A percentile compares a stretch with the other conserved stretches of the same genome.
These are phyloP conservation scores for Pisolithus thermaeus DNA, from an alignment of 1,284 basidiomycete genomes.

Conservation along the genomic window DNA sequence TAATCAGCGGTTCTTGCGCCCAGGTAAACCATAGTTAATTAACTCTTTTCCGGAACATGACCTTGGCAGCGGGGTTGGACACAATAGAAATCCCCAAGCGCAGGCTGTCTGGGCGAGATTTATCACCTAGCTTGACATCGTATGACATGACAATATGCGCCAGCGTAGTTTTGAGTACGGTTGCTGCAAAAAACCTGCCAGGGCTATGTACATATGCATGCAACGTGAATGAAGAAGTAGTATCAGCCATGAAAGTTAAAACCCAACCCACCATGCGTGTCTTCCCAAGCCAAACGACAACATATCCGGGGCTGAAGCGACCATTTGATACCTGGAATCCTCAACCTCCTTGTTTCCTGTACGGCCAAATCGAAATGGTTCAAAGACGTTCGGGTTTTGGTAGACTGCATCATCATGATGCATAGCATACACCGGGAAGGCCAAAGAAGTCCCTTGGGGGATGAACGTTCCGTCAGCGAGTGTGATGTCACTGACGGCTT, in stretches of 20 bases:
- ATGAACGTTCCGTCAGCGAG: constrained; percentile 38
- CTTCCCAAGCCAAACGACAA: constrained; percentile 17
- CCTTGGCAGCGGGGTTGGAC: constrained; percentile 4
- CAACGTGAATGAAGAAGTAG: not conserved
- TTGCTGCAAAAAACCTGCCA: constrained; percentile 28
- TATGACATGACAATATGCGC: constrained; percentile 25
- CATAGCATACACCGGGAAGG: constrained; percentile 13
- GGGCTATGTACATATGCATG: constrained; percentile 15
- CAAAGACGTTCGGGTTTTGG: not conserved
- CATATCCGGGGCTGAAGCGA: constrained; percentile 10
- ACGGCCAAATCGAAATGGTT: not conserved
- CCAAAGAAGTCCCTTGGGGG: constrained; percentile 31
- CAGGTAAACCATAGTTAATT: too few species aligned
- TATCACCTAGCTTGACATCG: constrained; percentile 23
- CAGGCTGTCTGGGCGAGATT: constrained; percentile 17
- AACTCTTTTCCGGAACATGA: constrained; percentile 18
- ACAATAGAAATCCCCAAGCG: not conserved
- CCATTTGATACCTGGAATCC: constrained; percentile 13
- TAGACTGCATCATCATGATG: not conserved
- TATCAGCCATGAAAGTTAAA: not conserved
- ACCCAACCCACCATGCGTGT: constrained; percentile 12
- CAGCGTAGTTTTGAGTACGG: constrained; percentile 26
- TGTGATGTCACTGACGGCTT: constrained; percentile 31
- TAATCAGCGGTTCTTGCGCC: too few species aligned
- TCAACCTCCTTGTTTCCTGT: constrained; percentile 4